Percentiles rank a stretch among this genome's conserved stretches.
Evolutionary conservation across 768 basidiomycete genomes (phyloP).

Genomic region (Mycena amicta): DNA sequence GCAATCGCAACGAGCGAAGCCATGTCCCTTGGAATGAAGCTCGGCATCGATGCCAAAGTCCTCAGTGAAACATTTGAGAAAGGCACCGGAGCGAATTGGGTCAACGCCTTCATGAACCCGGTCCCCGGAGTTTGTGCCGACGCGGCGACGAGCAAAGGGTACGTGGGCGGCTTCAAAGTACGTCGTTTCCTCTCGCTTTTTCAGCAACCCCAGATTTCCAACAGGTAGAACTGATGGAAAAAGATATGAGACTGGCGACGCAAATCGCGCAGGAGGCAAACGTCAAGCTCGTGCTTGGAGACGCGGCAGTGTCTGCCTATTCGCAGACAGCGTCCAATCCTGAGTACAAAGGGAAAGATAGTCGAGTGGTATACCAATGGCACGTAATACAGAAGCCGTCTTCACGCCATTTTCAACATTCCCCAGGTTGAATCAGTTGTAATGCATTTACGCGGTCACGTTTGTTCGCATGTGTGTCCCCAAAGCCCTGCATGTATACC

Average conservation of each 20-base stretch:
- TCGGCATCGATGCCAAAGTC: slow-evolving; percentile 42
- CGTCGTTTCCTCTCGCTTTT: neutral
- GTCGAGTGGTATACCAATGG: slow-evolving; percentile 46
- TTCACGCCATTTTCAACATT: neutral
- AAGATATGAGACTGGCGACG: slow-evolving; percentile 44
- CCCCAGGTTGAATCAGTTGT: neutral
- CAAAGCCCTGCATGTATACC: no score
- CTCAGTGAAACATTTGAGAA: slow-evolving; percentile 41
- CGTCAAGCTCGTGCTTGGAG: slow-evolving; percentile 43
- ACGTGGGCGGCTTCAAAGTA: slow-evolving; percentile 49
- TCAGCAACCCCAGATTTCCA: neutral
- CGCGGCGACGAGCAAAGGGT: slow-evolving; percentile 43
- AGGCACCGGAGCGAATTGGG: slow-evolving; percentile 45
- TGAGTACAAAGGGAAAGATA: slow-evolving; percentile 40
- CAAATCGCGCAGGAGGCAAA: slow-evolving; percentile 39
- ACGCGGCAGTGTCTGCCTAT: slow-evolving; percentile 41
- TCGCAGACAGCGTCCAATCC: slow-evolving; percentile 42
- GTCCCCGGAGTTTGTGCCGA: slow-evolving; percentile 47
- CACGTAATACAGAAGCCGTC: no score
- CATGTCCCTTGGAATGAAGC: slow-evolving; percentile 48
- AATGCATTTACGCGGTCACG: neutral
- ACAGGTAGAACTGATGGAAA: slow-evolving; percentile 49
- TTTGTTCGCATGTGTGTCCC: neutral
- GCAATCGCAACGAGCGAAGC: slow-evolving; percentile 45
- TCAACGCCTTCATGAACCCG: slow-evolving; percentile 45